phyloP scores from a whole-genome alignment of 2,329 filamentous ascomycete genomes.

The Coniella lustricola region DNA sequence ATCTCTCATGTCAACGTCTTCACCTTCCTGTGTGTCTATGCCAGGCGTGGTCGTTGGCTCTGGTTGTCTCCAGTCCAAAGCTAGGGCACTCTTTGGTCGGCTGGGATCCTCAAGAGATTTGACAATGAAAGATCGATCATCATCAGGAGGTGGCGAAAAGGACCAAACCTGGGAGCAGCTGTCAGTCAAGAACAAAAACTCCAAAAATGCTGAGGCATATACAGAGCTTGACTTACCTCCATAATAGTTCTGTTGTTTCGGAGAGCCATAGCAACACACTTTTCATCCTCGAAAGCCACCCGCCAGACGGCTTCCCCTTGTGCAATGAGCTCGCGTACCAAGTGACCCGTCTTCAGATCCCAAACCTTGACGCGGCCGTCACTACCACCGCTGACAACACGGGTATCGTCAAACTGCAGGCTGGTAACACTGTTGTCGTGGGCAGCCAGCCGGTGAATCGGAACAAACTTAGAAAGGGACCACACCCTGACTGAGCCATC shows the following conservation, averaged over 20 bases:
- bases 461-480: slow-evolving; percentile 83
- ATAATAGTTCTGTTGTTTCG: slow-evolving; percentile 83
- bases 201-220: neutral
- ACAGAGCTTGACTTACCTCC: slow-evolving; percentile 61
- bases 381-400: slow-evolving; percentile 91
- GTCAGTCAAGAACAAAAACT: slow-evolving; percentile 22
- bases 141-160: slow-evolving; percentile 78
- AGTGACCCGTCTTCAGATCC: slow-evolving; percentile 85
- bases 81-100: slow-evolving; percentile 46
- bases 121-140: slow-evolving; percentile 42
- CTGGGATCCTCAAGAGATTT: slow-evolving; percentile 37
- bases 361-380: slow-evolving; percentile 98
- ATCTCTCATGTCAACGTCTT: slow-evolving; percentile 51
- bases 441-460: slow-evolving; percentile 89
- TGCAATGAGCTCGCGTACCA: slow-evolving; percentile 84
- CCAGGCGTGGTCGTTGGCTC: slow-evolving; percentile 25
- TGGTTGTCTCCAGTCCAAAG: slow-evolving; percentile 35
- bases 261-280: slow-evolving; percentile 91
- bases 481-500: slow-evolving; percentile 95
- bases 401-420: slow-evolving; percentile 90
- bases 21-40: slow-evolving; percentile 28
- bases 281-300: slow-evolving; percentile 96
- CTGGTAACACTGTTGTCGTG: slow-evolving; percentile 99
- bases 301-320: slow-evolving; percentile 95
- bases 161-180: slow-evolving; percentile 68